These are phyloP conservation scores for Conticribra weissflogii DNA, from an alignment of 108 stramenopile species.

Conservation along the genomic window DNA sequence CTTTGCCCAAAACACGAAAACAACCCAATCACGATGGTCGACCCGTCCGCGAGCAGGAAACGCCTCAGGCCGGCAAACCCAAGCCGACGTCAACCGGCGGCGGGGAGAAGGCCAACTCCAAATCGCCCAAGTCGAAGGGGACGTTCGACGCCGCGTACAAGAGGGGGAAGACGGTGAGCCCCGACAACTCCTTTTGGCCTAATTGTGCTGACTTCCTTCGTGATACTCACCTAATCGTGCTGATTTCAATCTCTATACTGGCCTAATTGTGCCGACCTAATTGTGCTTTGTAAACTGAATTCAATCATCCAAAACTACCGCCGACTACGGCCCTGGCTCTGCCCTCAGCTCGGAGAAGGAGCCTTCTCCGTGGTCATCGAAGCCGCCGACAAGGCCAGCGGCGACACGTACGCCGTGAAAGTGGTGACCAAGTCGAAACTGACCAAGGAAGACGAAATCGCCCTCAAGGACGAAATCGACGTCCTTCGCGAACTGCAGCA, in stretches of 20 bases:
- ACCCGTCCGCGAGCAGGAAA: too few species aligned
- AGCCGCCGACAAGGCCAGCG: slow-evolving; percentile 48
- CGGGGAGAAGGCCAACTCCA: too few species aligned
- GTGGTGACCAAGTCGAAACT: slow-evolving; percentile 85
- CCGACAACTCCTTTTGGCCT: too few species aligned
- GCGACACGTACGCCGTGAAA: slow-evolving; percentile 79
- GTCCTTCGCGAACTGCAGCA: slow-evolving; percentile 45
- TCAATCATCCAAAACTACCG: background rate
- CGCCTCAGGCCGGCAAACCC: too few species aligned
- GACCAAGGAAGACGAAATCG: slow-evolving; percentile 80
- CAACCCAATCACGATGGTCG: too few species aligned
- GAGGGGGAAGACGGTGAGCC: slow-evolving; percentile 42
- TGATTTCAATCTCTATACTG: background rate
- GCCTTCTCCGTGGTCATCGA: slow-evolving; percentile 54
- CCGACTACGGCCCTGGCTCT: background rate
- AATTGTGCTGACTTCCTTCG: too few species aligned
- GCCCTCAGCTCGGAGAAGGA: slow-evolving; percentile 58
- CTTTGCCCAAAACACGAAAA: too few species aligned
- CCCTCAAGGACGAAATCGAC: slow-evolving; percentile 68
- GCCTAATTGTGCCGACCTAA: background rate
- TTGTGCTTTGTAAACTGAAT: background rate
- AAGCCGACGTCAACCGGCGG: too few species aligned
- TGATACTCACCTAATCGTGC: too few species aligned
- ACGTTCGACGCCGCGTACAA: slow-evolving; percentile 33
- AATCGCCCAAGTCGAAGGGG: too few species aligned